phyloP scores from a whole-genome alignment of 352 stramenopile species.

The Pythium dissotocum region DNA sequence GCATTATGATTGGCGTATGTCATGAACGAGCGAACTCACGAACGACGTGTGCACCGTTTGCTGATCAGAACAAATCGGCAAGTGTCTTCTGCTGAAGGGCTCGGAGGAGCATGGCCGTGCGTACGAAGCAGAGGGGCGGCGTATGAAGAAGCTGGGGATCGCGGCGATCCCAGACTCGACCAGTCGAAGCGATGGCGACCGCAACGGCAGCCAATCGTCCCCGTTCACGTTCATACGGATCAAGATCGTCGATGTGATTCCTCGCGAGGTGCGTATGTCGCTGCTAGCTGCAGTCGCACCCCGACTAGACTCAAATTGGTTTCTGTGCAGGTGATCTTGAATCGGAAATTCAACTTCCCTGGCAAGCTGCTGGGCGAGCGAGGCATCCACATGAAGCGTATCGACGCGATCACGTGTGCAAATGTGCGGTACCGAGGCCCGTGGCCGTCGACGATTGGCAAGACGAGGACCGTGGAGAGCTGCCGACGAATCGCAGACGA shows the following conservation, averaged over 20 bases:
- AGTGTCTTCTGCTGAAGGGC: constrained; percentile 57
- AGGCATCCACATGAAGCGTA: constrained; percentile 64
- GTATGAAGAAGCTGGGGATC: constrained; percentile 53
- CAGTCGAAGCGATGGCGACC: not conserved
- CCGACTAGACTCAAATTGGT: not conserved
- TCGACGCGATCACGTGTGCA: constrained; percentile 40
- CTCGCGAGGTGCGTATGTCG: constrained; percentile 9
- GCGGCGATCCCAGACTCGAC: constrained; percentile 21
- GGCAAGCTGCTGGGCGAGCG: constrained; percentile 62
- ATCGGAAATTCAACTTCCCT: constrained; percentile 60
- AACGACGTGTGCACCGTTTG: not conserved
- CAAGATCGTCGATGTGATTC: constrained; percentile 22
- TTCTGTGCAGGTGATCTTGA: constrained; percentile 34
- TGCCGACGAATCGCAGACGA: constrained; percentile 2
- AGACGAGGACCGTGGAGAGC: not conserved
- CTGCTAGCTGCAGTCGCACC: not conserved
- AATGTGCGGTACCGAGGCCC: constrained; percentile 25
- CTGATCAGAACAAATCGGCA: constrained; percentile 72
- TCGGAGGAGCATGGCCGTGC: constrained; percentile 48
- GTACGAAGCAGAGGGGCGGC: constrained; percentile 52
- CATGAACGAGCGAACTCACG: not conserved
- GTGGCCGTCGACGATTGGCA: constrained; percentile 48
- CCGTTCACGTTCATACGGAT: constrained; percentile 11
- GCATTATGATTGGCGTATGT: not conserved
- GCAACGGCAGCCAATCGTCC: not conserved